Evolutionary conservation across 345 rosid species (phyloP).

Genomic region (Bretschneidera sinensis): DNA sequence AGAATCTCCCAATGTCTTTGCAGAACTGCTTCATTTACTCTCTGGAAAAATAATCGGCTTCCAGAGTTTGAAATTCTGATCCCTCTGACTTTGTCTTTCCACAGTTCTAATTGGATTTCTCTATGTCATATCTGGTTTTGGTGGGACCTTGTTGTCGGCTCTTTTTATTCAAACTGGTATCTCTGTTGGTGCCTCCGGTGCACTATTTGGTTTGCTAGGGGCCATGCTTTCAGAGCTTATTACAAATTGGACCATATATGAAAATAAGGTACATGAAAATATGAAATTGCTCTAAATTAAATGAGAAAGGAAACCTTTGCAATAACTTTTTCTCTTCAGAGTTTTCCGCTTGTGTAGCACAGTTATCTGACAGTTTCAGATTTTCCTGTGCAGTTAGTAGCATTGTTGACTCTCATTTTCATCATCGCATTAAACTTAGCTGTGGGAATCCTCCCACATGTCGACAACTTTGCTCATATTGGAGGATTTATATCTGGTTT

Average conservation of each 20-base stretch:
- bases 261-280: constrained; percentile 58
- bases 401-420: constrained; percentile 76
- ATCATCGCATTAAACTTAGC: constrained; percentile 69
- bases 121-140: constrained; percentile 78
- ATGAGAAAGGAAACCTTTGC: no score
- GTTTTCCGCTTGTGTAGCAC: constrained; percentile 2
- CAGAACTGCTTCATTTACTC: not conserved
- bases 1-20: not conserved
- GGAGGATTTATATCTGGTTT: constrained; percentile 93
- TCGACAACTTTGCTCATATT: constrained; percentile 96
- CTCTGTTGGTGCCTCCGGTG: constrained; percentile 99
- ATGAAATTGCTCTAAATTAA: no score
- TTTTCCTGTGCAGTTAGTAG: constrained; percentile 61
- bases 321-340: not conserved
- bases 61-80: not conserved
- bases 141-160: constrained; percentile 84
- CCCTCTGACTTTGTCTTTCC: constrained; percentile 9
- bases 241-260: constrained; percentile 90
- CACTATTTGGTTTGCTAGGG: constrained; percentile 92
- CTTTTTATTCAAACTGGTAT: constrained; percentile 74
- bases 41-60: not conserved
- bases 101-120: constrained; percentile 83
- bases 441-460: constrained; percentile 83
- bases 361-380: constrained; percentile 21
- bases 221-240: constrained; percentile 95